These are phyloP conservation scores for Globisporangium nunn DNA, from an alignment of 352 stramenopile species.

Conservation along the genomic window DNA sequence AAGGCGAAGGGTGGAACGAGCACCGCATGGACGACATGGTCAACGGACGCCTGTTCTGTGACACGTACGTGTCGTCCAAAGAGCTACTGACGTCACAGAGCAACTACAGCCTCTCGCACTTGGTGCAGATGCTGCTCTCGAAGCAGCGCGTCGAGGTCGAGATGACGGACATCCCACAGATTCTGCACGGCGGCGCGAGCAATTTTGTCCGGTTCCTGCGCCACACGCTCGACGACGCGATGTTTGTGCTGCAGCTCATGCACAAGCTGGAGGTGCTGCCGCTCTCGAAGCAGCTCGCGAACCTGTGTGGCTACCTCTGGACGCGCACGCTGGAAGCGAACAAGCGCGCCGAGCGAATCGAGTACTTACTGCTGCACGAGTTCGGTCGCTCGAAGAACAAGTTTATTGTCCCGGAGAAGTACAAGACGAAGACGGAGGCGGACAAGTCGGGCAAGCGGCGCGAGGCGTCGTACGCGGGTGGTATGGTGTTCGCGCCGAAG, in stretches of 20 bases:
- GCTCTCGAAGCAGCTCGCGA: conserved; percentile 98
- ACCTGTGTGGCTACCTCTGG: conserved; percentile 98
- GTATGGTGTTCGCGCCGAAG: conserved; percentile 99
- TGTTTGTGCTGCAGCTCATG: conserved; percentile 95
- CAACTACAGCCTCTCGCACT: conserved; percentile 95
- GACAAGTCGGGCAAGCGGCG: conserved; percentile 51
- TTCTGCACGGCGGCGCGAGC: conserved; percentile 77
- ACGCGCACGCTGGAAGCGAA: conserved; percentile 93
- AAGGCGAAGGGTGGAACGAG: conserved; percentile 83
- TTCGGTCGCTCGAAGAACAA: conserved; percentile 94
- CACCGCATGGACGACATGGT: conserved; percentile 86
- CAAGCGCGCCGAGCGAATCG: conserved; percentile 97
- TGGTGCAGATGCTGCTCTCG: conserved; percentile 90
- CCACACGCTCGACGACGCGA: conserved; percentile 94
- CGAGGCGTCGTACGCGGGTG: conserved; percentile 95
- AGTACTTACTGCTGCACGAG: conserved; percentile 99
- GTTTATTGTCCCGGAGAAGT: conserved; percentile 97
- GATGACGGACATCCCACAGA: conserved; percentile 93
- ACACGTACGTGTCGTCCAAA: conserved; percentile 97
- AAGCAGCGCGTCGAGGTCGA: conserved; percentile 90
- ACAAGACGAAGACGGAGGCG: conserved; percentile 56
- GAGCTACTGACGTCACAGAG: conserved; percentile 96
- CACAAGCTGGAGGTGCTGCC: conserved; percentile 98
- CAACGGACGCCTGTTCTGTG: conserved; percentile 94
- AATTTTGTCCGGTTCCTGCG: conserved; percentile 92